phyloP scores from a whole-genome alignment of 169 alveolate species.

The Eimeria acervulina region DNA sequence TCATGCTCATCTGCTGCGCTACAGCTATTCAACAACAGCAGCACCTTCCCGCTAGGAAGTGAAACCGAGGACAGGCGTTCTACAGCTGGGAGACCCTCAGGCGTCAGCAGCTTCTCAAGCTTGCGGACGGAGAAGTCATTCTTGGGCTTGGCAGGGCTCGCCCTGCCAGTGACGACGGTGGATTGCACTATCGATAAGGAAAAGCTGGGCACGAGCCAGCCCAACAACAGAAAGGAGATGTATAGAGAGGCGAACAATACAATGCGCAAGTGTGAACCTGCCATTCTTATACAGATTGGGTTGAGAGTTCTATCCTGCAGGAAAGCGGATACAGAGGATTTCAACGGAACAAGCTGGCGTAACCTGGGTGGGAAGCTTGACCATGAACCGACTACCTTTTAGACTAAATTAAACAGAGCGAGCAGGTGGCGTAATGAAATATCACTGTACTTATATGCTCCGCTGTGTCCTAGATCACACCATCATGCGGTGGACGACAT shows the following conservation, averaged over 20 bases:
- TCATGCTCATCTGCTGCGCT: conserved; percentile 58
- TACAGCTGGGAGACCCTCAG: conserved; percentile 39
- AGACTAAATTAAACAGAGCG: neutral
- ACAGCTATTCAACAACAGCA: conserved; percentile 66
- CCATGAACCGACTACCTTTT: neutral
- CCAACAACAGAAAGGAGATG: neutral
- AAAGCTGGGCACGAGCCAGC: conserved; percentile 14
- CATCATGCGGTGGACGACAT: too few relatives aligned
- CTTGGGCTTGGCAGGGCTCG: conserved; percentile 31
- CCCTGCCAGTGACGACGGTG: conserved; percentile 26
- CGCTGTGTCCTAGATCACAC: too few relatives aligned
- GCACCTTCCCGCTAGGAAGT: conserved; percentile 53
- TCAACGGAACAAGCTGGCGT: neutral
- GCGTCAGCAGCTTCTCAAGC: neutral
- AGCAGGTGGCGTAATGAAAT: too few relatives aligned
- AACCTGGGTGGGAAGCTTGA: neutral
- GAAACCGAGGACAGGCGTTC: conserved; percentile 42
- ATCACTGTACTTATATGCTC: too few relatives aligned
- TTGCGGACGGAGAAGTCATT: conserved; percentile 39
- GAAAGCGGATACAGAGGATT: neutral
- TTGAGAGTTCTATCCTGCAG: neutral
- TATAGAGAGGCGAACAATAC: neutral
- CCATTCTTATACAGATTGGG: neutral
- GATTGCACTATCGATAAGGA: conserved; percentile 12
- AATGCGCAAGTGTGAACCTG: neutral